phyloP scores from a whole-genome alignment of 257 asterid species.

The Plantago ovata region DNA sequence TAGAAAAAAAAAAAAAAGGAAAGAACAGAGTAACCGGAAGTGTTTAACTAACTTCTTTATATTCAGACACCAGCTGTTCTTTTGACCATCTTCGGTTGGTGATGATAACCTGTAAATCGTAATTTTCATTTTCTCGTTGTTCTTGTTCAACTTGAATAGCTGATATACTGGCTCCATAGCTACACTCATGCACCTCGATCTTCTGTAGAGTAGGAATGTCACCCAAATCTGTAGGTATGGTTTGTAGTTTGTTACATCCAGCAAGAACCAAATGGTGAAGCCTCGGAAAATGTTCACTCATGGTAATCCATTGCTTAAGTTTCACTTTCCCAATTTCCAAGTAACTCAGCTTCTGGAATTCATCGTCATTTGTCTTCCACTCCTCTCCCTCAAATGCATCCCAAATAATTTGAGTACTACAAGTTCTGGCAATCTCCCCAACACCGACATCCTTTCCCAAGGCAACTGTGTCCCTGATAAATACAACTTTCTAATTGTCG shows the following conservation, averaged over 20 bases:
- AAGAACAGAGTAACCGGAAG: too few relatives aligned
- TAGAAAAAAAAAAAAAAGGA: too few relatives aligned
- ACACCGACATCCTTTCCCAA: slow-evolving; percentile 1
- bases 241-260: not conserved
- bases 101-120: slow-evolving; percentile 19
- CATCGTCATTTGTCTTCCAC: slow-evolving; percentile 7
- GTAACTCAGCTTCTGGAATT: slow-evolving; percentile 1
- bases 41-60: too few relatives aligned
- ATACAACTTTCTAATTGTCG: not conserved
- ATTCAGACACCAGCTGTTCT: too few relatives aligned
- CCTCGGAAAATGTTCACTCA: not conserved
- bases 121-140: slow-evolving; percentile 20
- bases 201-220: not conserved
- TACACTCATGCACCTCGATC: slow-evolving; percentile 6
- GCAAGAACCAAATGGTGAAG: slow-evolving; percentile 4
- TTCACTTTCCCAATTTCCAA: not conserved
- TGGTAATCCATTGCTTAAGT: not conserved
- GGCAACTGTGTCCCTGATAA: not conserved
- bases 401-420: slow-evolving; percentile 1
- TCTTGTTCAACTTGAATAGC: slow-evolving; percentile 9
- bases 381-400: slow-evolving; percentile 3
- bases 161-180: slow-evolving; percentile 3
- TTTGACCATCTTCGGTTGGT: too few relatives aligned
- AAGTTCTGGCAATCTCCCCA: slow-evolving; percentile 10
- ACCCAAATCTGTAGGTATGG: not conserved